A percentile compares a stretch with the other conserved stretches of the same genome.
Conservation (phyloP, 2,329 filamentous ascomycete species). For the Drechmeria coniospora region DNA sequence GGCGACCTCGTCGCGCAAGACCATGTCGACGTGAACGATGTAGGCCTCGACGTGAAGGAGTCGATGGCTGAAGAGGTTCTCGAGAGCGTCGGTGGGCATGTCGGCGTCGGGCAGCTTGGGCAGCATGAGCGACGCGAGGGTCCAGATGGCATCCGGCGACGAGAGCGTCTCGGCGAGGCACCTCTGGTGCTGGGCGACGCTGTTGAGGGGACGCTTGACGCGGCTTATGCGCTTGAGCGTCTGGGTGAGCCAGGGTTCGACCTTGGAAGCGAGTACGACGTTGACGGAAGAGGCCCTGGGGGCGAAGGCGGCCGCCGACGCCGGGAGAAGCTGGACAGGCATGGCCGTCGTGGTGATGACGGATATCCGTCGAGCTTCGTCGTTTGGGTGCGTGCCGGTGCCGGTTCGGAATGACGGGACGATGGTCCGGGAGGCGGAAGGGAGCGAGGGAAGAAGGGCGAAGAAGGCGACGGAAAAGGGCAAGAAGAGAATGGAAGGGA, state of each 20-base stretch:
- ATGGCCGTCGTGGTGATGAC: constrained; percentile 1
- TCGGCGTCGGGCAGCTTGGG: constrained; percentile 78
- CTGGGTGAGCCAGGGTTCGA: constrained; percentile 92
- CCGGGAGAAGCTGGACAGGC: constrained; percentile 86
- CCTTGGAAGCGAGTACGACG: constrained; percentile 80
- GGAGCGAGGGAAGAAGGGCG: too few relatives aligned
- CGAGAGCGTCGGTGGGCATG: constrained; percentile 67
- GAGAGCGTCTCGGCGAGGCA: constrained; percentile 92
- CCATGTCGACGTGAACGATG: constrained; percentile 98
- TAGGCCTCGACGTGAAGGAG: constrained; percentile 91
- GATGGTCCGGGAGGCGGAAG: too few relatives aligned
- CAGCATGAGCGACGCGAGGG: constrained; percentile 80
- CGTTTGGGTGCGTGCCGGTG: too few relatives aligned
- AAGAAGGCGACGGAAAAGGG: too few relatives aligned
- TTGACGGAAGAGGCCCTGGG: constrained; percentile 81
- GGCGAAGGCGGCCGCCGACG: constrained; percentile 91
- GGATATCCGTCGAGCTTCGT: too few relatives aligned
- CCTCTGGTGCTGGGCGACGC: constrained; percentile 84
- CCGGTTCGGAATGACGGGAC: too few relatives aligned
- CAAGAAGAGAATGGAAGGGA: too few relatives aligned
- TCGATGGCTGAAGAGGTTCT: constrained; percentile 85
- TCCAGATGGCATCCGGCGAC: constrained; percentile 84
- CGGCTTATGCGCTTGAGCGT: constrained; percentile 94
- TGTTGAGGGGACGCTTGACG: constrained; percentile 94
- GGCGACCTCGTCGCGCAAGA: constrained; percentile 89